A percentile compares a stretch with the other conserved stretches of the same genome.
Evolutionary conservation across 2,329 filamentous ascomycete species (phyloP).

Genomic region (Pestalotiopsis fici): DNA sequence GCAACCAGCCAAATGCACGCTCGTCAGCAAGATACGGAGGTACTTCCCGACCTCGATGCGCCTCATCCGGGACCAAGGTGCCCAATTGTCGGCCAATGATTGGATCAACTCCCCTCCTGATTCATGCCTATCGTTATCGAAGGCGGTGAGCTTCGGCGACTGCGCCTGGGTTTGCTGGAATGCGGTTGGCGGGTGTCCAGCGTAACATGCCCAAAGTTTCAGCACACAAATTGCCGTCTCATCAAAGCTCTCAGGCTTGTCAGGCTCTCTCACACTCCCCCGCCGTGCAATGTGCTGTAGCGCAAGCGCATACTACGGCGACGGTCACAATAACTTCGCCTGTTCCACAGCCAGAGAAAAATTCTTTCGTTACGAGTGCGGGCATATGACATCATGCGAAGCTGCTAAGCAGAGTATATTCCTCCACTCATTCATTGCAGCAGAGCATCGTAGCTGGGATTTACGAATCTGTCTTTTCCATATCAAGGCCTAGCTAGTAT

Average conservation of each 20-base stretch:
- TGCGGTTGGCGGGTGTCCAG: not conserved
- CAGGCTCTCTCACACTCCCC: not conserved
- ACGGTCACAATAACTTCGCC: not conserved
- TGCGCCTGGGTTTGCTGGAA: not conserved
- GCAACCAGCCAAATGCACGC: not conserved
- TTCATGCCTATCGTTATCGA: constrained; percentile 11
- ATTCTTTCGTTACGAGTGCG: not conserved
- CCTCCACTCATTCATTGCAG: not conserved
- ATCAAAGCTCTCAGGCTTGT: not conserved
- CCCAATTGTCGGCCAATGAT: constrained; percentile 8
- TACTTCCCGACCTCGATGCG: constrained; percentile 1
- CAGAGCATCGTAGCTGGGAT: no score
- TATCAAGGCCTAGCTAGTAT: no score
- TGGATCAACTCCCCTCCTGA: not conserved
- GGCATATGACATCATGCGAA: not conserved
- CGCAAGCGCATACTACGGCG: not conserved
- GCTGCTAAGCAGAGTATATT: not conserved
- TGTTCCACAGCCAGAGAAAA: not conserved
- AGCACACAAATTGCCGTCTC: not conserved
- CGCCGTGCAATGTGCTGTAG: no score
- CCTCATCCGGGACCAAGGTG: constrained; percentile 7
- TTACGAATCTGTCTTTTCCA: no score
- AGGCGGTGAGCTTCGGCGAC: not conserved
- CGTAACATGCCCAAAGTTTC: not conserved
- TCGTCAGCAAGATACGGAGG: not conserved